Percentiles rank a stretch among this genome's conserved stretches.
Conservation (phyloP, 352 stramenopile species). For the Phytopythium cucurbitacearum region DNA sequence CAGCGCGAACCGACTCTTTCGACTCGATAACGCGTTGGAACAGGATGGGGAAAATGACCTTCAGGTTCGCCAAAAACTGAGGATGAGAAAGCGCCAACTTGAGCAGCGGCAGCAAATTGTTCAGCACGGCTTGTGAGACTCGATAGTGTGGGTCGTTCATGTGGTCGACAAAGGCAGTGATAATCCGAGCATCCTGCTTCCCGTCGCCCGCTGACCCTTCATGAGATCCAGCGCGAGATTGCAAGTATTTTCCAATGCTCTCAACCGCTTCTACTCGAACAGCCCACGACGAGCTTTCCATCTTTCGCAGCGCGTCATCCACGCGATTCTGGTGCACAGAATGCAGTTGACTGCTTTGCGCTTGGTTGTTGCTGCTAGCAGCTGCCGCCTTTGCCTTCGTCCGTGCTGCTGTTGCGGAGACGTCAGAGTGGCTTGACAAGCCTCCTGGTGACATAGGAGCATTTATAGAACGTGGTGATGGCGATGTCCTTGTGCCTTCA, state of each 20-base stretch:
- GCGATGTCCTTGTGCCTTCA: no score
- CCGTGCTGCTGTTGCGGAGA: no score
- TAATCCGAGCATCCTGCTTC: slow-evolving; percentile 58
- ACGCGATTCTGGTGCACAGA: slow-evolving; percentile 25
- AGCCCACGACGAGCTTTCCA: slow-evolving; percentile 62
- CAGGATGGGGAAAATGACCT: slow-evolving; percentile 51
- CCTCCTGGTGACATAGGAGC: no score
- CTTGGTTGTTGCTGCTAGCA: no score
- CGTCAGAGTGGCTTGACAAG: no score
- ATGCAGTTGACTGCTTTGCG: no score
- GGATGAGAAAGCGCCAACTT: slow-evolving; percentile 24
- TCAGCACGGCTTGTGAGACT: slow-evolving; percentile 64
- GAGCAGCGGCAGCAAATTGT: slow-evolving; percentile 48
- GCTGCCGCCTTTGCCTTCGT: no score
- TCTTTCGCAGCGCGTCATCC: slow-evolving; percentile 41
- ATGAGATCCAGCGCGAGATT: slow-evolving; percentile 5
- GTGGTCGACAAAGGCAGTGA: slow-evolving; percentile 53
- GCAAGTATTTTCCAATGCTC: slow-evolving; percentile 25
- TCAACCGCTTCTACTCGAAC: slow-evolving; percentile 59
- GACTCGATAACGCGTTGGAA: slow-evolving; percentile 78
- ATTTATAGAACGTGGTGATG: no score
- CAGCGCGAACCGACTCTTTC: slow-evolving; percentile 51
- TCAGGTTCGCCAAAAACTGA: slow-evolving; percentile 45
- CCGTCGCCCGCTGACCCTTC: slow-evolving; percentile 8
- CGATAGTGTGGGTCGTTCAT: slow-evolving; percentile 72